Evolutionary conservation across 768 basidiomycete species (phyloP).

Genomic region (Cytidiella melzeri): DNA sequence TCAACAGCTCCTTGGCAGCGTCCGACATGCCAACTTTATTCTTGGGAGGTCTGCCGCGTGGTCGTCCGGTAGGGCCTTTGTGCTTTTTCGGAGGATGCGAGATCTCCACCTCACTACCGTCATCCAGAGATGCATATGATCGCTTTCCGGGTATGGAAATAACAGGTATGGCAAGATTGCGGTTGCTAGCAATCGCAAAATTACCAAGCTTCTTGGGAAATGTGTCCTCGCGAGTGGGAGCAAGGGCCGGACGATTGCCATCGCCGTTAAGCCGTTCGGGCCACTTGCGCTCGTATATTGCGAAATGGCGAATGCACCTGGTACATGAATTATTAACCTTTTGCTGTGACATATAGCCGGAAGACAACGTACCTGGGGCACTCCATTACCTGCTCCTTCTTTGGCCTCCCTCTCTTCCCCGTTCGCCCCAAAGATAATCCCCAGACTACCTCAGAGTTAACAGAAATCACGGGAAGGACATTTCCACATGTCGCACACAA

Average conservation of each 20-base stretch:
- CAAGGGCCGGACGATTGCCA: conserved; percentile 36
- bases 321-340: too few relatives aligned
- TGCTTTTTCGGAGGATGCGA: conserved; percentile 42
- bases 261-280: conserved; percentile 54
- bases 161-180: conserved; percentile 43
- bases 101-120: conserved; percentile 16
- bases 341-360: too few relatives aligned
- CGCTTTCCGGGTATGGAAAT: conserved; percentile 13
- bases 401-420: conserved; percentile 40
- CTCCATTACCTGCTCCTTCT: conserved; percentile 44
- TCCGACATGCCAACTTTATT: conserved; percentile 23
- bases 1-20: conserved; percentile 17
- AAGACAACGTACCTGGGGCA: conserved; percentile 77
- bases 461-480: conserved; percentile 68
- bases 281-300: conserved; percentile 71
- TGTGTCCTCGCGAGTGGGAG: conserved; percentile 33
- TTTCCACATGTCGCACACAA: conserved; percentile 68
- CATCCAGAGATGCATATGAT: conserved; percentile 4
- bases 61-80: conserved; percentile 28
- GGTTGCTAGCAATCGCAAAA: conserved; percentile 39
- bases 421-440: conserved; percentile 56
- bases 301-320: conserved; percentile 76
- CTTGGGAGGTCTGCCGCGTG: conserved; percentile 20
- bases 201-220: conserved; percentile 15
- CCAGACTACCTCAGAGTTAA: conserved; percentile 73